Base-by-base conservation (phyloP, 192 early-diverging fungal genomes). In the Bifiguratus adelaidae region DNA sequence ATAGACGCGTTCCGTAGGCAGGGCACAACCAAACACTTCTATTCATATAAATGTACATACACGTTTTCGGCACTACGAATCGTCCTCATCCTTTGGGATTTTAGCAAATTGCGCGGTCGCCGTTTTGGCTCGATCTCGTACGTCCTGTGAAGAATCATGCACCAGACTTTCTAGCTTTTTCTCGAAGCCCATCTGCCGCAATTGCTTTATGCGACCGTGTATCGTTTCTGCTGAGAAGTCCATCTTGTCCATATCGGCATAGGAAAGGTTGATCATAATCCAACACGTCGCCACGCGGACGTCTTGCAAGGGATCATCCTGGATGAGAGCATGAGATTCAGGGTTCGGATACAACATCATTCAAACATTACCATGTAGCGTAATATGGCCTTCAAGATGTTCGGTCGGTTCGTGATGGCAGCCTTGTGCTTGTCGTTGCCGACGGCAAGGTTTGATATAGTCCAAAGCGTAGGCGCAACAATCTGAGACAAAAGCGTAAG, bases 391-490 rank as follows among this genome's bases (percentile, higher is more conserved):
- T 65, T 58, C 8, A 81, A 30, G 27, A 82, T 67, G 1, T 50
- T 54, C 12, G 67, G 53, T 18, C 74, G 56, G 32, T 57, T 65
- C 63, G 88, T 76, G 6, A 89, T 52, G 16, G 70, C 55, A 29
- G 52, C 47, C 50, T 82, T 86, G 50, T 85, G 86, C 25, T 61
- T 50, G 32, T 77, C 74, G 41, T 37, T 62, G 25, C 83, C 82
- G 11, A 73, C 77, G 1, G 78, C 73, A 38, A 89, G 73, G 50
- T 91, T 87, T 3, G 80, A 82, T 18, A 89, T 48, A 1, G 82
- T 65, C 60, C 79, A 88, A 5, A 91, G 58, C 1, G 80, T 74
- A 51, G 76, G 63, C 18, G 42, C 40, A 11, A 53, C 11, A 18
- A 47, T 49, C 49, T 70, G 44, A 11, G 12, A 24, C 8, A 21